Base-by-base conservation (phyloP, 441 rosid species). In the Caryocar brasiliense region DNA sequence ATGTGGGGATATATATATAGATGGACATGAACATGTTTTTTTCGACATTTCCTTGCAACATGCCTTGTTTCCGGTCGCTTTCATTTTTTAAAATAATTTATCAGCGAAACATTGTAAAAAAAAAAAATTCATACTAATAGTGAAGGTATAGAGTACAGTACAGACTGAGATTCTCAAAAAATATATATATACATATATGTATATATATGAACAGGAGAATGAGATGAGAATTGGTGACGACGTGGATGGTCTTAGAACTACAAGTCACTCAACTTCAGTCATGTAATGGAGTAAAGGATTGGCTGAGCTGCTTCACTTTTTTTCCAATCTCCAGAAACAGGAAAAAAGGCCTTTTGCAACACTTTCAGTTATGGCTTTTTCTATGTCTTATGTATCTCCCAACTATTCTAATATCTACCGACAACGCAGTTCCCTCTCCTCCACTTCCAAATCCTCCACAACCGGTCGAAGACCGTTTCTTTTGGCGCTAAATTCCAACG, bases 401-500 rank as follows among this genome's bases (percentile, higher is more conserved):
- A n/a, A n/a, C n/a, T n/a, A n/a, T n/a, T 47, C 56, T 27, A 32
- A 32, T 43, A 51, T 28, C 21, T 24, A 24, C 51, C 42, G 6
- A 12, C 47, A 38, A 4, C 49, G 28, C 36, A 9, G 24, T 37
- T 48, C 64, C 11, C 35, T 29, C n/a, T 44, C 39, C 40, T 43
- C 59, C 40, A 17, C 15, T 22, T 47, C 38, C 55, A 59, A 65
- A 41, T 40, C 43, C 47, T 40, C 56, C 35, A 14, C 26, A 4
- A 21, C 20, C 49, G 35, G 61, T n/a, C n/a, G 38, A 67, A 51
- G 6, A 21, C 68, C 5, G 32, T 65, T 68, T 64, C 64, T 65
- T 68, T 64, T 66, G 70, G 77, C 64, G 69, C 81, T 64, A 54
- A 59, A 18, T 44, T 71, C 68, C 63, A 68, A 28, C 52, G 32